phyloP scores from a whole-genome alignment of 1,139 yeast species.

The Komagataea norvegica region DNA sequence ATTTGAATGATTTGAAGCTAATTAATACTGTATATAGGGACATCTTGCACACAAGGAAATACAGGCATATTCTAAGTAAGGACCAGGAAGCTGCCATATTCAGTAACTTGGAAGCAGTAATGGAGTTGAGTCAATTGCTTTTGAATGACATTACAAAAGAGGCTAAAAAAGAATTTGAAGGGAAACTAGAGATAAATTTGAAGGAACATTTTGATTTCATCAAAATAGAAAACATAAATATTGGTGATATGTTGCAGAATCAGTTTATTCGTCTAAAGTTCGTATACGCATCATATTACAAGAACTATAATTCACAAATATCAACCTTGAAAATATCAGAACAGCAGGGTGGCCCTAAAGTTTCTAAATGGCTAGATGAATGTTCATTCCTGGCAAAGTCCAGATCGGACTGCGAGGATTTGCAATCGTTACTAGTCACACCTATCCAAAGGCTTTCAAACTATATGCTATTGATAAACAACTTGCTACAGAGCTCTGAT shows the following conservation, averaged over 20 bases:
- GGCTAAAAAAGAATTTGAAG: slow-evolving; percentile 8
- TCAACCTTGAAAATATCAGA: slow-evolving; percentile 10
- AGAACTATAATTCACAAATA: slow-evolving; percentile 18
- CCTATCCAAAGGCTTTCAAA: slow-evolving; percentile 26
- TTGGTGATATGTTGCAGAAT: slow-evolving; percentile 28
- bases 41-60: slow-evolving; percentile 24
- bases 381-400: slow-evolving; percentile 22
- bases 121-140: slow-evolving; percentile 30
- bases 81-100: slow-evolving; percentile 31
- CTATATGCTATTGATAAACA: slow-evolving; percentile 20
- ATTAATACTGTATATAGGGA: slow-evolving; percentile 28
- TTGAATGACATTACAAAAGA: slow-evolving; percentile 20
- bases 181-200: slow-evolving; percentile 14
- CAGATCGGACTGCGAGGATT: slow-evolving; percentile 22
- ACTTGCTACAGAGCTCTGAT: slow-evolving; percentile 14
- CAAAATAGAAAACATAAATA: slow-evolving; percentile 19
- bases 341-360: slow-evolving; percentile 20
- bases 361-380: slow-evolving; percentile 25
- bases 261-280: slow-evolving; percentile 23
- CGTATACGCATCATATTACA: slow-evolving; percentile 19
- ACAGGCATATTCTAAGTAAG: slow-evolving; percentile 24
- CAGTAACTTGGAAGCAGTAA: slow-evolving; percentile 34
- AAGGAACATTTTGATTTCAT: slow-evolving; percentile 12
- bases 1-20: slow-evolving; percentile 23
- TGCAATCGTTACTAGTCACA: slow-evolving; percentile 22